Evolutionary conservation across 768 basidiomycete species (phyloP).

Genomic region (Chiua virens): DNA sequence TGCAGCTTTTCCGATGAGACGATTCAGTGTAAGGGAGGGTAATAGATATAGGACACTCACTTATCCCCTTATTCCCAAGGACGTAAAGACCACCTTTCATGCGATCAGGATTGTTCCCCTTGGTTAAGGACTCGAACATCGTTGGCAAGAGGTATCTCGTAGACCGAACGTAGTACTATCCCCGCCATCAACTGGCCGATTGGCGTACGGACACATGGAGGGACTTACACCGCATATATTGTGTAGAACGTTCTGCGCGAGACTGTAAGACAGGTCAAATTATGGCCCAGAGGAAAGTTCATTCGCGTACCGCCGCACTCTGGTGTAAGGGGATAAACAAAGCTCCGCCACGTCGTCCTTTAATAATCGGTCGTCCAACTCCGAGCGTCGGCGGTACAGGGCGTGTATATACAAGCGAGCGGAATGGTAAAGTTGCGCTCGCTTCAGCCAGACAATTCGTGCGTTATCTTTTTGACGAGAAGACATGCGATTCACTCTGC

Average conservation of each 20-base stretch:
- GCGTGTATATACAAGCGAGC: slow-evolving; percentile 77
- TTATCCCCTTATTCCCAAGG: slow-evolving; percentile 68
- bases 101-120: slow-evolving; percentile 83
- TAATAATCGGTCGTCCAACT: slow-evolving; percentile 70
- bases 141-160: slow-evolving; percentile 63
- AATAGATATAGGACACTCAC: slow-evolving; percentile 36
- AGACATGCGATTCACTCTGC: slow-evolving; percentile 66
- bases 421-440: slow-evolving; percentile 77
- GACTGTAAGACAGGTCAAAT: slow-evolving; percentile 39
- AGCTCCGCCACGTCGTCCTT: slow-evolving; percentile 64
- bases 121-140: slow-evolving; percentile 59
- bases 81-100: slow-evolving; percentile 95
- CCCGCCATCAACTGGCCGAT: slow-evolving; percentile 12
- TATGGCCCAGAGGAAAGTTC: background rate
- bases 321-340: slow-evolving; percentile 77
- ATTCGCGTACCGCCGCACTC: slow-evolving; percentile 62
- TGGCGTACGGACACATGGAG: background rate
- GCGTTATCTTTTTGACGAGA: slow-evolving; percentile 73
- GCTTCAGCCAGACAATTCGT: slow-evolving; percentile 70
- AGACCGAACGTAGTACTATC: slow-evolving; percentile 68
- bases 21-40: slow-evolving; percentile 6
- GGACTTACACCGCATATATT: slow-evolving; percentile 61
- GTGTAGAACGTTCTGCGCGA: slow-evolving; percentile 65
- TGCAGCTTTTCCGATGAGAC: slow-evolving; percentile 42
- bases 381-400: slow-evolving; percentile 69